phyloP scores from a whole-genome alignment of 148 eudicot genomes.

The Rhododendron griersonianum region DNA sequence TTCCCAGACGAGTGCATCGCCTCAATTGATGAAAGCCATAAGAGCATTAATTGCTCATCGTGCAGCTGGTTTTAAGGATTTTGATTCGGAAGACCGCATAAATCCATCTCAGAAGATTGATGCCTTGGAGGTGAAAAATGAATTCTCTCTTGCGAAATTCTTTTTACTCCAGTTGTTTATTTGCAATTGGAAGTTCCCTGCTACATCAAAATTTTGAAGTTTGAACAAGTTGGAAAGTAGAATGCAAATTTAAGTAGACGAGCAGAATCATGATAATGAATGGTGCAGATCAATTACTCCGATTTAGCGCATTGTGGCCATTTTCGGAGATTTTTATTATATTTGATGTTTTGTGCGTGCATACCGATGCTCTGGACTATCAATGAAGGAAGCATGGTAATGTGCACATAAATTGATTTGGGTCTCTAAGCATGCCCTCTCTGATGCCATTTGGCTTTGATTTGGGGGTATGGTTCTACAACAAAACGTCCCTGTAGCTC shows the following conservation, averaged over 20 bases:
- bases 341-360: too few relatives aligned
- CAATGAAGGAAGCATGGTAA: too few relatives aligned
- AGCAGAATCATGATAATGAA: background rate
- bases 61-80: slow-evolving; percentile 50
- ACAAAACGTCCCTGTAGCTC: too few relatives aligned
- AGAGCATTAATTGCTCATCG: slow-evolving; percentile 51
- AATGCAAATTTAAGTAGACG: background rate
- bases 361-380: too few relatives aligned
- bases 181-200: background rate
- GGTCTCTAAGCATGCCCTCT: too few relatives aligned
- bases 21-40: slow-evolving; percentile 72
- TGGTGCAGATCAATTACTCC: background rate
- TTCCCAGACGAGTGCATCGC: slow-evolving; percentile 71
- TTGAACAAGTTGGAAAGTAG: background rate
- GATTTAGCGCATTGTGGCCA: background rate
- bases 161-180: background rate
- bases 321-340: background rate
- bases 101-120: slow-evolving; percentile 66
- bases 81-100: slow-evolving; percentile 37
- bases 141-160: background rate
- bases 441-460: too few relatives aligned
- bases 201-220: background rate
- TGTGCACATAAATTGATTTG: too few relatives aligned
- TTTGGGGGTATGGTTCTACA: too few relatives aligned
- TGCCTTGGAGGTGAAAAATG: slow-evolving; percentile 77